A percentile compares a stretch with the other conserved stretches of the same genome.
These are phyloP conservation scores for Fusarium algeriense DNA, from an alignment of 2,329 filamentous ascomycete species.

Conservation along the genomic window DNA sequence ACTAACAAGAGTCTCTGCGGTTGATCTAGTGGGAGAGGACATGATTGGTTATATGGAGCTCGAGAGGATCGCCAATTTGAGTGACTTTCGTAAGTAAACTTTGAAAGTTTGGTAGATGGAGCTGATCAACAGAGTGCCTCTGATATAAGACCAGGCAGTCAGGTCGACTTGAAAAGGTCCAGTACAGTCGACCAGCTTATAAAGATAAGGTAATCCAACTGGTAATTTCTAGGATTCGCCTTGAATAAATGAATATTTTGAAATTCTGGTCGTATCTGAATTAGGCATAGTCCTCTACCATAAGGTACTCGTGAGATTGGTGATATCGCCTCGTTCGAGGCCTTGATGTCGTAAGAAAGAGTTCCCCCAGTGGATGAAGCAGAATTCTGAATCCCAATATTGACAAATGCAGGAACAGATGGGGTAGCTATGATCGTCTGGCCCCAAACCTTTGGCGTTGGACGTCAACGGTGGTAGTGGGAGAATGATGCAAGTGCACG, in stretches of 20 bases:
- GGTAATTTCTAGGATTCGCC: neutral
- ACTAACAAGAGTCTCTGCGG: conserved; percentile 12
- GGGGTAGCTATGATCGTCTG: conserved; percentile 2
- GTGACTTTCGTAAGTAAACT: too few relatives aligned
- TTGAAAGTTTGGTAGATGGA: neutral
- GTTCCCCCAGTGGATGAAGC: neutral
- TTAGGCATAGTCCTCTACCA: conserved; percentile 26
- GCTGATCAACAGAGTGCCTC: neutral
- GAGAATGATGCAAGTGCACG: conserved; percentile 26
- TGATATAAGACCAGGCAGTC: neutral
- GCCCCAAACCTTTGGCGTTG: conserved; percentile 18
- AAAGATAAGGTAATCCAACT: conserved; percentile 1
- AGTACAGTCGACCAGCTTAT: neutral
- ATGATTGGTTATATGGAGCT: conserved; percentile 9
- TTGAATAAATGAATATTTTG: conserved; percentile 16
- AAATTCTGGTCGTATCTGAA: conserved; percentile 10
- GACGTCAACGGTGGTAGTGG: conserved; percentile 16
- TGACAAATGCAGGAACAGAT: conserved; percentile 32
- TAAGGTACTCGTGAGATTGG: neutral
- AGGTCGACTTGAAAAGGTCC: neutral
- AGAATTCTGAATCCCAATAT: neutral
- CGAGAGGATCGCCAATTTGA: neutral
- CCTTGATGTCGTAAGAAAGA: neutral
- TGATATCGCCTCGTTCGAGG: neutral
- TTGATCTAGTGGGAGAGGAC: conserved; percentile 14